Conservation (phyloP, 2,329 filamentous ascomycete species). For the Acrocalymma vagum region DNA sequence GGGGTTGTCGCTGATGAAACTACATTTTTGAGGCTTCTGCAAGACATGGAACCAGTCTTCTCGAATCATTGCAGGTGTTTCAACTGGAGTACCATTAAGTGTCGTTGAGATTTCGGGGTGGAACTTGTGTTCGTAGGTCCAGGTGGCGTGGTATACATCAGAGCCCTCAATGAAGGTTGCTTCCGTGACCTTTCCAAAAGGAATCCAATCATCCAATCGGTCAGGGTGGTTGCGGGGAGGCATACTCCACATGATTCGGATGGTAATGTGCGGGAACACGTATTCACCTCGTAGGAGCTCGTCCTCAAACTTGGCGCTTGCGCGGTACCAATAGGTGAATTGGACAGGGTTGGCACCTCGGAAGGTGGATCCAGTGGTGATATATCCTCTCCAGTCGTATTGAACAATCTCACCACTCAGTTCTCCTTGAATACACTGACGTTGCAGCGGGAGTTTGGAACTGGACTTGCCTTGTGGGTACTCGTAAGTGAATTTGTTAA, state of each 20-base stretch:
- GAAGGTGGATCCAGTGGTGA: constrained; percentile 61
- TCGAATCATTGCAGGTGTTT: constrained; percentile 62
- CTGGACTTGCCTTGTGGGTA: constrained; percentile 47
- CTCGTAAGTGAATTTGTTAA: constrained; percentile 48
- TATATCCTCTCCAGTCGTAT: constrained; percentile 62
- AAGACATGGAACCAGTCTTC: constrained; percentile 49
- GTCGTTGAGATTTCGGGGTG: constrained; percentile 44
- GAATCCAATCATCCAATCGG: constrained; percentile 62
- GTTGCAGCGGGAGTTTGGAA: constrained; percentile 43
- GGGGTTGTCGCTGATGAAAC: constrained; percentile 58
- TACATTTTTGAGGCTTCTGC: constrained; percentile 41
- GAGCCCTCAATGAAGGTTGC: constrained; percentile 61
- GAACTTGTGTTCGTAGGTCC: constrained; percentile 47
- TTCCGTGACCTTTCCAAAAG: constrained; percentile 61
- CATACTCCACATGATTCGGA: constrained; percentile 62
- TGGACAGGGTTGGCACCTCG: constrained; percentile 59
- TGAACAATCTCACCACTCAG: constrained; percentile 56
- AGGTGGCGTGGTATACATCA: constrained; percentile 59
- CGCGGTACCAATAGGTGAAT: constrained; percentile 63
- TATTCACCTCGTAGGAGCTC: constrained; percentile 64
- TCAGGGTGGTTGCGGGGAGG: constrained; percentile 58
- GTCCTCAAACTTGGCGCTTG: constrained; percentile 61
- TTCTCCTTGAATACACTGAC: constrained; percentile 56
- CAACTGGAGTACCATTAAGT: constrained; percentile 58
- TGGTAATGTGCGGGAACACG: constrained; percentile 59